Evolutionary conservation across 2,329 filamentous ascomycete genomes (phyloP).

Genomic region (Xylaria sp.): DNA sequence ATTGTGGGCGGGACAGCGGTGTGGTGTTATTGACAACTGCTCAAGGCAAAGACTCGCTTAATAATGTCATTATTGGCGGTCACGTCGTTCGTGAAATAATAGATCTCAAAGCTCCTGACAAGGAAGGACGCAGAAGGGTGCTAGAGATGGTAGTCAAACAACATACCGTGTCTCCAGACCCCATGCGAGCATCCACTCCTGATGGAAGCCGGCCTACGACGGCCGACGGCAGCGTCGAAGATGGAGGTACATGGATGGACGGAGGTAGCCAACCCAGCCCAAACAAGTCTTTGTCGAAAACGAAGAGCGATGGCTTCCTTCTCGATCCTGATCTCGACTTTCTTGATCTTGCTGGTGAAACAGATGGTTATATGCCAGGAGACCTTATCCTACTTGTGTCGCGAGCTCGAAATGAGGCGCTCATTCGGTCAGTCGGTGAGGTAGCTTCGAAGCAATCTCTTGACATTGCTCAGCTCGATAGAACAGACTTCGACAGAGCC

Average conservation of each 20-base stretch:
- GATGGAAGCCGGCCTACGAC: constrained; percentile 67
- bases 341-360: constrained; percentile 90
- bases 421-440: constrained; percentile 81
- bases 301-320: constrained; percentile 70
- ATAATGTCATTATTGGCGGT: constrained; percentile 89
- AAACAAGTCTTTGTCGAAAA: constrained; percentile 47
- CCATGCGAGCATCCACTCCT: constrained; percentile 51
- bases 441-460: constrained; percentile 59
- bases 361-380: constrained; percentile 97
- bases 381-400: constrained; percentile 88
- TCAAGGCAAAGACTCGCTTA: constrained; percentile 90
- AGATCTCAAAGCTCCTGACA: constrained; percentile 88
- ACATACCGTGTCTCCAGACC: constrained; percentile 57
- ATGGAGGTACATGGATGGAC: constrained; percentile 78
- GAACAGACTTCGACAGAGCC: constrained; percentile 83
- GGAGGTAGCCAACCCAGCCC: constrained; percentile 69
- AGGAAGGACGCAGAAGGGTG: constrained; percentile 85
- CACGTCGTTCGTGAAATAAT: constrained; percentile 94
- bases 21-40: constrained; percentile 91
- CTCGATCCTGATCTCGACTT: constrained; percentile 85
- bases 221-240: constrained; percentile 65
- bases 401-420: constrained; percentile 88
- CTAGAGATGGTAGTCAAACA: constrained; percentile 80
- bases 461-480: constrained; percentile 70
- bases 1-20: constrained; percentile 80